Base-by-base conservation (phyloP, 768 basidiomycete species). In the Leccinum fibrillosum region DNA sequence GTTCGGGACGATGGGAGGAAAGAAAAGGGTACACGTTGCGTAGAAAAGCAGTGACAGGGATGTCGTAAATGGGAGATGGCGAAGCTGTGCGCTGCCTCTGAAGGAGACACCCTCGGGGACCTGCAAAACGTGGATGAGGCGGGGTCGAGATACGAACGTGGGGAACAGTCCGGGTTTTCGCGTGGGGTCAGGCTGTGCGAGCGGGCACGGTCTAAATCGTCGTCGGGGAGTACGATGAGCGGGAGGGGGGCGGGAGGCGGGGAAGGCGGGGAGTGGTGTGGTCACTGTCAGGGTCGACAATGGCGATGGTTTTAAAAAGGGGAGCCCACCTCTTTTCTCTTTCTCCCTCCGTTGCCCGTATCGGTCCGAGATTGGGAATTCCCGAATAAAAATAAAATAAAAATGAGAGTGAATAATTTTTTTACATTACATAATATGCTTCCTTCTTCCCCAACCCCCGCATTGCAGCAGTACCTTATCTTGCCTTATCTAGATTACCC, bases 401-500 rank as follows among this genome's bases (percentile, higher is more conserved):
- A 42, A 55, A 59, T 25, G 32, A 25, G 50, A 51, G n/a, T 30
- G 28, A 55, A 28, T 21, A 13, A 12, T 26, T 35, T 21, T 37
- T 9, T 2, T 2, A 5, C 32, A 57, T 62, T 66, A 66, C n/a
- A 26, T 62, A 64, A 58, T 61, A 12, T n/a, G 4, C 35, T 52
- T 37, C 50, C 52, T 23, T 28, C 34, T 25, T 34, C 32, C 54
- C 55, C 47, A 42, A 28, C 26, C 69, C 69, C 69, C 69, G 52
- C 69, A 70, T 62, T 32, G 48, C 21, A 37, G 32, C 50, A 39
- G 55, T 52, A 54, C 64, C 64, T 68, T 68, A 66, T 68, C 62
- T 59, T 42, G 17, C n/a, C 49, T 50, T 59, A 69, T 68, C 68
- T 59, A 60, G 62, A 63, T 66, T 68, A 65, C 69, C 69, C 67